These are phyloP conservation scores for Clarireedia paspali DNA, from an alignment of 2,329 filamentous ascomycete species.

Conservation along the genomic window DNA sequence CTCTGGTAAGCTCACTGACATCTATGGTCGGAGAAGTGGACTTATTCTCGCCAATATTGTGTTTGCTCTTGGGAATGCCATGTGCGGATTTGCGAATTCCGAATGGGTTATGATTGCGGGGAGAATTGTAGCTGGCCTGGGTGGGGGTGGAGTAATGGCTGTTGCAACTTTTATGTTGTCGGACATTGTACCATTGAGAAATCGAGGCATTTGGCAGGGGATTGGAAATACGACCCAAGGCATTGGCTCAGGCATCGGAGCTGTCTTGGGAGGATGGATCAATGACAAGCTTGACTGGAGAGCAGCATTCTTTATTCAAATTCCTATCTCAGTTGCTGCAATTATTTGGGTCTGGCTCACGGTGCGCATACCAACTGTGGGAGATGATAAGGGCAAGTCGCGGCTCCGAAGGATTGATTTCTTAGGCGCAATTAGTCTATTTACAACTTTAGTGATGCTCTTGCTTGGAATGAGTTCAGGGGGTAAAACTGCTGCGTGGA, in stretches of 20 bases:
- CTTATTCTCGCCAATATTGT: slow-evolving; percentile 56
- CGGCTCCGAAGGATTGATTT: slow-evolving; percentile 59
- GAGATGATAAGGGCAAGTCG: background rate
- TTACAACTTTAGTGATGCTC: slow-evolving; percentile 60
- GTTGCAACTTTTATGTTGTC: slow-evolving; percentile 29
- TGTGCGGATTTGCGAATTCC: slow-evolving; percentile 55
- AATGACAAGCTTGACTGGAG: slow-evolving; percentile 68
- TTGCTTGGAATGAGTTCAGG: slow-evolving; percentile 61
- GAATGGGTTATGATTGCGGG: slow-evolving; percentile 59
- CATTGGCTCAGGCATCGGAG: slow-evolving; percentile 60
- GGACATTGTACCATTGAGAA: slow-evolving; percentile 2
- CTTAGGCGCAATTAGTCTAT: slow-evolving; percentile 56
- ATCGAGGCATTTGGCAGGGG: slow-evolving; percentile 54
- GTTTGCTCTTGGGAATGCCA: slow-evolving; percentile 57
- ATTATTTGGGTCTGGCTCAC: slow-evolving; percentile 1
- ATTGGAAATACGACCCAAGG: slow-evolving; percentile 65
- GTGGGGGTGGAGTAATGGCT: slow-evolving; percentile 59
- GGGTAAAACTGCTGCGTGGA: slow-evolving; percentile 52
- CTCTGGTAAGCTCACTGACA: slow-evolving; percentile 63
- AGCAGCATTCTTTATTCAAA: slow-evolving; percentile 7
- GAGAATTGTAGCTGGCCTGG: slow-evolving; percentile 46
- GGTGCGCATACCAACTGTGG: background rate
- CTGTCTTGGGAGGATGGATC: slow-evolving; percentile 61
- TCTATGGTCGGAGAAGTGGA: slow-evolving; percentile 61
- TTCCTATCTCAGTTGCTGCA: slow-evolving; percentile 1